phyloP scores from a whole-genome alignment of 306 rosid genomes.

The Lupinus albus region DNA sequence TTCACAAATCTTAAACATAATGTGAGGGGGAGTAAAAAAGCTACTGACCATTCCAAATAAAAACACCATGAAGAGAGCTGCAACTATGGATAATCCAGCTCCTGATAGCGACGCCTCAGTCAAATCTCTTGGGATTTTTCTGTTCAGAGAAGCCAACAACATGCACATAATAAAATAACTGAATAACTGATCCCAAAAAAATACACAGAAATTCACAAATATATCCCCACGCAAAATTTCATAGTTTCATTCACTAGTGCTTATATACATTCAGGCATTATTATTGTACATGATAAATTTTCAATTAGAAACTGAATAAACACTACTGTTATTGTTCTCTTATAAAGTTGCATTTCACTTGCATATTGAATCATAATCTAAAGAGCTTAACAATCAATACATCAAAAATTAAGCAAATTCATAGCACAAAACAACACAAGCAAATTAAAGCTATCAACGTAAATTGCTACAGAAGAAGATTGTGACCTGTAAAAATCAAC shows the following conservation, averaged over 20 bases:
- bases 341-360: conserved; percentile 23
- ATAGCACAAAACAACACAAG: conserved; percentile 9
- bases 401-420: background rate
- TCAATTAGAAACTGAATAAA: background rate
- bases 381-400: background rate
- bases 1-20: conserved; percentile 21
- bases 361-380: background rate
- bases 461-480: conserved; percentile 12
- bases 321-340: background rate
- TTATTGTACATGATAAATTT: background rate
- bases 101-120: conserved; percentile 95
- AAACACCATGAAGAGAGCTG: conserved; percentile 84
- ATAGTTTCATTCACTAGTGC: background rate
- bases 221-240: background rate
- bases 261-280: background rate
- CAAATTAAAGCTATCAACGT: background rate
- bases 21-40: background rate
- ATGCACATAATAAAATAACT: conserved; percentile 9
- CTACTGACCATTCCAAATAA: conserved; percentile 92
- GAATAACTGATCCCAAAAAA: background rate
- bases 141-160: conserved; percentile 46
- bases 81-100: conserved; percentile 86
- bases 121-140: conserved; percentile 98
- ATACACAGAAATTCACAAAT: conserved; percentile 27
- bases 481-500: conserved; percentile 93